These are phyloP conservation scores for Auxenochlorella pyrenoidosa DNA, from an alignment of 139 green algal genomes.

Conservation along the genomic window DNA sequence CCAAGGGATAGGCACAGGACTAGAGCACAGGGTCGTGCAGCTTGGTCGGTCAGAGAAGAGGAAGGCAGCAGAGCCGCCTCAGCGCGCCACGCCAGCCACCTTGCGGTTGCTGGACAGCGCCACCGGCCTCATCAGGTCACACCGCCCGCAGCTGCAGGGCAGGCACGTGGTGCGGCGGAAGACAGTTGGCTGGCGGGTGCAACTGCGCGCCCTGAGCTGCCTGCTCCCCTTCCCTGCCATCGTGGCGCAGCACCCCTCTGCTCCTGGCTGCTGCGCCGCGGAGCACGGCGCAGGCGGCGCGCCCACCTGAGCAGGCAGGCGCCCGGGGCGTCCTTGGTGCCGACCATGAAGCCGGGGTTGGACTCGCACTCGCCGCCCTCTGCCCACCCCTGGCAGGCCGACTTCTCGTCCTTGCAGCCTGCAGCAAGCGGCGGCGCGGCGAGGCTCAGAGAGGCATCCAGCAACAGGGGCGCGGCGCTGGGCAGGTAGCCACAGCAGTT, in stretches of 20 bases:
- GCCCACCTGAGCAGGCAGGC: constrained; percentile 43
- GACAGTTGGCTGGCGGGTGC: not conserved
- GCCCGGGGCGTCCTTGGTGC: constrained; percentile 15
- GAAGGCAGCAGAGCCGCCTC: too few species aligned
- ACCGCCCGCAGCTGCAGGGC: constrained; percentile 17
- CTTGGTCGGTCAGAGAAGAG: too few species aligned
- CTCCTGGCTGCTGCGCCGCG: not conserved
- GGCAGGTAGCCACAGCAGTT: too few species aligned
- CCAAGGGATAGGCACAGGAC: too few species aligned
- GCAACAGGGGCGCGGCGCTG: too few species aligned
- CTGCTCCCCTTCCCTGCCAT: not conserved
- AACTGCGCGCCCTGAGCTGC: not conserved
- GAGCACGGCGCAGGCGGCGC: not conserved
- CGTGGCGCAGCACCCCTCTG: too few species aligned
- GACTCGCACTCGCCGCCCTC: constrained; percentile 42
- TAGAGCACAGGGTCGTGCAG: too few species aligned
- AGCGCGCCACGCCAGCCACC: not conserved
- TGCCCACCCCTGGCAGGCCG: constrained; percentile 32
- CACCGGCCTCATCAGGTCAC: not conserved
- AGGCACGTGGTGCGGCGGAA: not conserved
- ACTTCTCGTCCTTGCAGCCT: constrained; percentile 35
- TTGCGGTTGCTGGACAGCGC: not conserved
- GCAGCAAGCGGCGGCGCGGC: not conserved
- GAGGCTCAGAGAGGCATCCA: not conserved
- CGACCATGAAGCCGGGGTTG: constrained; percentile 38